Percentiles rank a stretch among this genome's conserved stretches.
phyloP scores from a whole-genome alignment of 2,329 filamentous ascomycete species.

The Fusarium nisikadoi region DNA sequence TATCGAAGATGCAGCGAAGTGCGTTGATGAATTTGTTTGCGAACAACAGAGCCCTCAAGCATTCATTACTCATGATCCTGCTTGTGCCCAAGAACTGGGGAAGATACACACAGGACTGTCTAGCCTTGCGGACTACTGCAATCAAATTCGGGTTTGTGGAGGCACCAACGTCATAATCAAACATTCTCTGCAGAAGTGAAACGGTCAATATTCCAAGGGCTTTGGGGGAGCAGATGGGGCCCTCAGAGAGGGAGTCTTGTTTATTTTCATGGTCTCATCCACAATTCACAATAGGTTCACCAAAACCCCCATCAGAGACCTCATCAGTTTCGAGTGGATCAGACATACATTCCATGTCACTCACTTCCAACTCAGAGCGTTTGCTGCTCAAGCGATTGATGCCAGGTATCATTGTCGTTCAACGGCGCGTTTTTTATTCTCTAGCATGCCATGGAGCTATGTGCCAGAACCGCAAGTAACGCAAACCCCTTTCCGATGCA shows the following conservation, averaged over 20 bases:
- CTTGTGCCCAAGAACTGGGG: background rate
- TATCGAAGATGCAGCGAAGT: background rate
- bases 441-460: constrained; percentile 44
- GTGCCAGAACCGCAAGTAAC: constrained; percentile 47
- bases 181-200: background rate
- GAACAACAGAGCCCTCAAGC: background rate
- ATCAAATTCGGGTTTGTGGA: too few relatives aligned
- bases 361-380: constrained; percentile 10
- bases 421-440: constrained; percentile 47
- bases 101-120: background rate
- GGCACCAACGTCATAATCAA: background rate
- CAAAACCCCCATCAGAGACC: constrained; percentile 28
- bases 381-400: constrained; percentile 33
- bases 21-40: background rate
- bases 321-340: constrained; percentile 22
- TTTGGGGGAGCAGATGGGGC: constrained; percentile 9
- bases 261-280: constrained; percentile 38
- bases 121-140: background rate
- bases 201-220: background rate
- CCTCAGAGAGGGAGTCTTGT: constrained; percentile 26
- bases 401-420: constrained; percentile 44
- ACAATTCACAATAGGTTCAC: constrained; percentile 28
- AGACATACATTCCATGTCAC: constrained; percentile 5
- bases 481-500: constrained; percentile 48
- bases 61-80: background rate